These are phyloP conservation scores for Diaporthe destruens DNA, from an alignment of 2,329 filamentous ascomycete genomes.

Conservation along the genomic window DNA sequence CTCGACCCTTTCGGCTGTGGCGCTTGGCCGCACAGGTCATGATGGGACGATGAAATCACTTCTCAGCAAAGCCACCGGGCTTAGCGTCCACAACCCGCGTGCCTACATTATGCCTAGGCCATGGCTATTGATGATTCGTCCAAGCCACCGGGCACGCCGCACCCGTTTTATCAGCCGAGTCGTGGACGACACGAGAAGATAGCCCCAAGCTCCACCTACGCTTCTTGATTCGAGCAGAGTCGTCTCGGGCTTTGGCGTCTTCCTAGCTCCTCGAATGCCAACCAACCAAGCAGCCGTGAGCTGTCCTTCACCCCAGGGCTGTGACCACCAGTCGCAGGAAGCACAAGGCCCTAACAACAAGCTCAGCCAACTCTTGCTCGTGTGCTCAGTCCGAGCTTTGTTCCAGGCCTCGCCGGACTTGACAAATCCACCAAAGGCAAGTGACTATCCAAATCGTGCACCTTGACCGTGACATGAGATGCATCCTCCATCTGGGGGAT, in stretches of 20 bases:
- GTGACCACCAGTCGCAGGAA: not conserved
- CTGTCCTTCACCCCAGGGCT: not conserved
- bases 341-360: not conserved
- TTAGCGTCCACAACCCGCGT: not conserved
- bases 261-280: not conserved
- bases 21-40: not conserved
- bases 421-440: constrained; percentile 1
- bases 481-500: not conserved
- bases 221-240: not conserved
- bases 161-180: not conserved
- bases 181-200: constrained; percentile 1
- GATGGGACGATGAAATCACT: constrained; percentile 29
- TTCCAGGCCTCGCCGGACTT: constrained; percentile 14
- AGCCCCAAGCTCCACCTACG: no score
- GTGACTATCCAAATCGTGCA: not conserved
- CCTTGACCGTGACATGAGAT: constrained; percentile 11
- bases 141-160: constrained; percentile 1
- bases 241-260: not conserved
- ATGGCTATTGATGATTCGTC: constrained; percentile 1
- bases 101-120: not conserved
- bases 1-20: constrained; percentile 3
- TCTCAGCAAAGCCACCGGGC: not conserved
- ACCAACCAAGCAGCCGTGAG: not conserved
- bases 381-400: not conserved
- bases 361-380: not conserved